Evolutionary conservation across 768 basidiomycete species (phyloP), one percentile per base, ranked within the genome.

Genomic region (Leccinellum rugosiceps): DNA sequence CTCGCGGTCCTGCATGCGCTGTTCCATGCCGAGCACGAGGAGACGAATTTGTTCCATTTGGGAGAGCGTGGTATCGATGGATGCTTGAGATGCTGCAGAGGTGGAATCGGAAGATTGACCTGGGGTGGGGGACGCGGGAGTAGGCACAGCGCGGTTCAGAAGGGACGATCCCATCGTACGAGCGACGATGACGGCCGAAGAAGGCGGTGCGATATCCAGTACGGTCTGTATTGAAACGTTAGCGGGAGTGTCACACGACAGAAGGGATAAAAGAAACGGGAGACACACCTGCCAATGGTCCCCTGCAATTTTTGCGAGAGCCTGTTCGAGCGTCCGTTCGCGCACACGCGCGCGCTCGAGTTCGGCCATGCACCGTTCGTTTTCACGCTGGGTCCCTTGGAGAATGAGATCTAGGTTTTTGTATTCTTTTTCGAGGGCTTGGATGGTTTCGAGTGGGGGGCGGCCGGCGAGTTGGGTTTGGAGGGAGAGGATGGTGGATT

Each of bases 381-480:
- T 94, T 75, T 94, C 92, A 50, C 90, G 76, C 61, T 92, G 90
- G 0, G 91, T 92, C 0, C 90, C 91, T 58, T 88, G 83, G 0
- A 92, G 72, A 3, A 93, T 75, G 17, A 93, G 75, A 38, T 92
- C 91, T 1, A 92, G 75, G 56, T 88, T 87, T 63, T 83, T 83
- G 64, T 85, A 84, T 62, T 92, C 91, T 65, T 83, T 85, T 69
- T 87, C 78, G 31, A 92, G 71, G 34, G 77, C 78, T 57, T 89
- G 84, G 26, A 92, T 76, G 0, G 74, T 74, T 59, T 91, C 88
- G 35, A 86, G 58, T 5, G 90, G 83, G 13, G 90, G 90, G 13
- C 90, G 78, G 52, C 84, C 76, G 0, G 82, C 76, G 5, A 92
- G 80, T 58, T 87, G 85, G 0, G 78, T 79, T 66, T 90, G 85